phyloP scores from a whole-genome alignment of 495 filamentous ascomycete genomes.

The Aspergillus olivimuriae region DNA sequence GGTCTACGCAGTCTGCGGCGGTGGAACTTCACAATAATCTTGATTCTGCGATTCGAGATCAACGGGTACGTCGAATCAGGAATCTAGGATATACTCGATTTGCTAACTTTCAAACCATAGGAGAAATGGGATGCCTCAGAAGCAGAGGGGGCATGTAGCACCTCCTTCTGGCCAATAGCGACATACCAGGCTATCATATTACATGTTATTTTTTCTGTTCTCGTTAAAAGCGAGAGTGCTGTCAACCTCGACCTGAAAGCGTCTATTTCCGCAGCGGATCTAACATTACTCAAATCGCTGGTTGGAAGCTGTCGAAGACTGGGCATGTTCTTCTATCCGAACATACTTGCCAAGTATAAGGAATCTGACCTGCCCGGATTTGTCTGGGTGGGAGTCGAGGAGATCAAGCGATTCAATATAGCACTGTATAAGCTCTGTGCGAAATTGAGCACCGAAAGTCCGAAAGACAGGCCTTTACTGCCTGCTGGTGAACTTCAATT shows the following conservation, averaged over 20 bases:
- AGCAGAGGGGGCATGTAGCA: slow-evolving; percentile 3
- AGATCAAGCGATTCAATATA: slow-evolving; percentile 24
- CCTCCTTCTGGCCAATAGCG: slow-evolving; percentile 23
- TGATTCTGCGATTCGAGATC: slow-evolving; percentile 16
- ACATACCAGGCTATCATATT: slow-evolving; percentile 29
- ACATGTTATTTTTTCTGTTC: slow-evolving; percentile 20
- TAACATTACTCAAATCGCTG: slow-evolving; percentile 16
- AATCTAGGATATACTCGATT: not conserved
- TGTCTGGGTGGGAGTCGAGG: slow-evolving; percentile 23
- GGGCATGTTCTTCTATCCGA: slow-evolving; percentile 26
- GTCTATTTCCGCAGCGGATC: slow-evolving; percentile 8
- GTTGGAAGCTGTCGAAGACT: slow-evolving; percentile 20
- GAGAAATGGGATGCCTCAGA: slow-evolving; percentile 24
- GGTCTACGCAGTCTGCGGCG: slow-evolving; percentile 11
- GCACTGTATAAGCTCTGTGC: slow-evolving; percentile 20
- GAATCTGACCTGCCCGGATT: slow-evolving; percentile 9
- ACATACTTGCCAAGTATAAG: slow-evolving; percentile 16
- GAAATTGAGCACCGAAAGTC: slow-evolving; percentile 2
- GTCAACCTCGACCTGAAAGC: slow-evolving; percentile 15
- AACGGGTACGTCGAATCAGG: slow-evolving; percentile 14
- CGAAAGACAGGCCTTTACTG: not conserved
- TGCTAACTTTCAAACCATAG: slow-evolving; percentile 9
- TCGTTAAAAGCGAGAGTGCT: not conserved
- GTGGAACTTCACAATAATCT: slow-evolving; percentile 20
- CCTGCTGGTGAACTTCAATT: slow-evolving; percentile 22